These are phyloP conservation scores for Phytophthora parvispora DNA, from an alignment of 352 stramenopile species.

Conservation along the genomic window DNA sequence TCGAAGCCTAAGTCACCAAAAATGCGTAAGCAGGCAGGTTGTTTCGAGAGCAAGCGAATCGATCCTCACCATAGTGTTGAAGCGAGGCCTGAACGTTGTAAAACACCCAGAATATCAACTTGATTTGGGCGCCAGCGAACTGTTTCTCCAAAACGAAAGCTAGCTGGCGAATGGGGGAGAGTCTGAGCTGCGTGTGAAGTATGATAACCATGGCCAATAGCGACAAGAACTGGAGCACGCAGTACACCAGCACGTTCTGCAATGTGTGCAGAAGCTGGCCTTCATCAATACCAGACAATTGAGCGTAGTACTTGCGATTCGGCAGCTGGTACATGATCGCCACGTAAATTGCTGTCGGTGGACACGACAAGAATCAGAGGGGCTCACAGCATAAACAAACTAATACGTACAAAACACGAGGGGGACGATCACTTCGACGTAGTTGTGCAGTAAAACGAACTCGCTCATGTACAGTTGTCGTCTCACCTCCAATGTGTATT, in stretches of 20 bases:
- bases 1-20: too few species aligned
- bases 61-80: constrained; percentile 15
- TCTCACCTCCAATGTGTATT: background rate
- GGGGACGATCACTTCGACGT: constrained; percentile 16
- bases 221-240: background rate
- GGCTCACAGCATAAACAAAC: background rate
- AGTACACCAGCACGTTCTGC: constrained; percentile 19
- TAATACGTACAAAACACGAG: constrained; percentile 7
- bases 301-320: constrained; percentile 39
- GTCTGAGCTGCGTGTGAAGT: constrained; percentile 4
- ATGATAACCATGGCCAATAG: background rate
- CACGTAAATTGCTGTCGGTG: constrained; percentile 27
- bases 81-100: constrained; percentile 29
- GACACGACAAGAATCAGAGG: background rate
- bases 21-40: too few species aligned
- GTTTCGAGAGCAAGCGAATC: background rate
- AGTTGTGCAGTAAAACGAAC: constrained; percentile 13
- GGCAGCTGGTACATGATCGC: constrained; percentile 23
- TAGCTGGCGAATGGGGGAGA: constrained; percentile 29
- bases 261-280: constrained; percentile 19
- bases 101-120: constrained; percentile 34
- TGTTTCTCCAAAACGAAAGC: constrained; percentile 41
- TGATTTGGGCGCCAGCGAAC: constrained; percentile 27
- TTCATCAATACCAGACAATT: constrained; percentile 13
- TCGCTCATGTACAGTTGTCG: constrained; percentile 7